phyloP scores from a whole-genome alignment of 352 stramenopile genomes.

The Pythium volutum region DNA sequence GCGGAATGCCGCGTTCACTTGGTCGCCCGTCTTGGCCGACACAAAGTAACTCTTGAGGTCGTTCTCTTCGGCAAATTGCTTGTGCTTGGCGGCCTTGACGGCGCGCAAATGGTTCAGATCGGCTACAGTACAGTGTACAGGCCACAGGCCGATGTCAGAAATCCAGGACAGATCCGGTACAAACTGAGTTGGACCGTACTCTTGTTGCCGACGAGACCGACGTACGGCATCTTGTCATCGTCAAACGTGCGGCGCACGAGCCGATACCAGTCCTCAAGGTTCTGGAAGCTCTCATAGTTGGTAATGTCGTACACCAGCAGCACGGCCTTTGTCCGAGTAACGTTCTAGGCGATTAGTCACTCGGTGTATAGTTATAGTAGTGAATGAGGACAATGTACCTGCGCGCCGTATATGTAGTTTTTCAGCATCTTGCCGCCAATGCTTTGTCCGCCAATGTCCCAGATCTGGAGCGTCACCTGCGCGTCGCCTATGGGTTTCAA shows the following conservation, averaged over 20 bases:
- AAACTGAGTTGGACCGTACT: slow-evolving; percentile 33
- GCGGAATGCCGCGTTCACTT: slow-evolving; percentile 85
- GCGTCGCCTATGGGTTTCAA: slow-evolving; percentile 58
- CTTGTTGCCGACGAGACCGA: slow-evolving; percentile 92
- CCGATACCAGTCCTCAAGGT: slow-evolving; percentile 94
- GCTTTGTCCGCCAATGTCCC: slow-evolving; percentile 87
- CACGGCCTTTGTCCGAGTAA: slow-evolving; percentile 49
- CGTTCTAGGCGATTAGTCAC: too few relatives aligned
- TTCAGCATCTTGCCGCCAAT: slow-evolving; percentile 60
- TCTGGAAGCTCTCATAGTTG: slow-evolving; percentile 95
- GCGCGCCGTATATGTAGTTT: slow-evolving; percentile 94
- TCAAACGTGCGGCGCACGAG: slow-evolving; percentile 89
- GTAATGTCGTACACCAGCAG: slow-evolving; percentile 95
- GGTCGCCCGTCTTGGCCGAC: slow-evolving; percentile 93
- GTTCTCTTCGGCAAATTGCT: slow-evolving; percentile 93
- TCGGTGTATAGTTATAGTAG: too few relatives aligned
- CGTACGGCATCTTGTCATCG: slow-evolving; percentile 83
- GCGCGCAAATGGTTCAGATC: slow-evolving; percentile 90
- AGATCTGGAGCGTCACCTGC: slow-evolving; percentile 91
- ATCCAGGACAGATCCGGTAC: neutral
- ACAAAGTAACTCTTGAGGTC: slow-evolving; percentile 91
- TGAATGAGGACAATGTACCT: slow-evolving; percentile 64
- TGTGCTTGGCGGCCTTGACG: slow-evolving; percentile 86
- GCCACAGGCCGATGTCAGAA: neutral
- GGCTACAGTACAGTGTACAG: slow-evolving; percentile 29